Base-by-base conservation (phyloP, 2,329 filamentous ascomycete species). In the Pseudogymnoascus destructans region DNA sequence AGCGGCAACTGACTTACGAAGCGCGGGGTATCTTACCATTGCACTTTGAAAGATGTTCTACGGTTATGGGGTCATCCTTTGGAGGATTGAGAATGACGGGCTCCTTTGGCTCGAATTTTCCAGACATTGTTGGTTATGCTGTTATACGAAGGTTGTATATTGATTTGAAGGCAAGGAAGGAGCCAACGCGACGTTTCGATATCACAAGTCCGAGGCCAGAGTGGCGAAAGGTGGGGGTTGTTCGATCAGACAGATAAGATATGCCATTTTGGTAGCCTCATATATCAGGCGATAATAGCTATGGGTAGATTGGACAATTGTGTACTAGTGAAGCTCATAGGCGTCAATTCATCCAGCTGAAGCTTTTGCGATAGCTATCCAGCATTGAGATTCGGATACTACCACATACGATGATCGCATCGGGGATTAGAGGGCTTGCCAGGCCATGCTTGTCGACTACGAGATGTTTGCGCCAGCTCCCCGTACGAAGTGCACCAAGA, bases 31-130 rank as follows among this genome's bases (percentile, higher is more conserved):
- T 25, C 82, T 67, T 77, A 95, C 93, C 93, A 70, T 93, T 82
- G 66, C 89, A 89, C 70, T 86, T 85, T 36, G 85, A 78, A 62
- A 98, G 78, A 66, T 92, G 84, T 60, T 93, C 87, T 1, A 78
- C 68, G n/a, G 84, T 84, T 66, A 98, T 96, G 35, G 81, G 80
- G 67, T 96, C 91, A 69, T 89, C 80, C 74, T 95, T 97, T 11
- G 93, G 93, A 35, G 89, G 85, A 59, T 86, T 78, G 60, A 98
- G 81, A 59, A 84, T 74, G 61, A 93, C 85, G 2, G 87, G 79
- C 25, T 75, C 74, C 73, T 93, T 95, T 42, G 89, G 89, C 70
- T 87, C 85, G 66, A 95, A 95, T 65, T 80, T 85, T 63, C 77
- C 79, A 61, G 77, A 70, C 80, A 83, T 84, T 30, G 25, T 19